These are phyloP conservation scores for Ilyonectria sp. DNA, from an alignment of 2,329 filamentous ascomycete species.

Conservation along the genomic window DNA sequence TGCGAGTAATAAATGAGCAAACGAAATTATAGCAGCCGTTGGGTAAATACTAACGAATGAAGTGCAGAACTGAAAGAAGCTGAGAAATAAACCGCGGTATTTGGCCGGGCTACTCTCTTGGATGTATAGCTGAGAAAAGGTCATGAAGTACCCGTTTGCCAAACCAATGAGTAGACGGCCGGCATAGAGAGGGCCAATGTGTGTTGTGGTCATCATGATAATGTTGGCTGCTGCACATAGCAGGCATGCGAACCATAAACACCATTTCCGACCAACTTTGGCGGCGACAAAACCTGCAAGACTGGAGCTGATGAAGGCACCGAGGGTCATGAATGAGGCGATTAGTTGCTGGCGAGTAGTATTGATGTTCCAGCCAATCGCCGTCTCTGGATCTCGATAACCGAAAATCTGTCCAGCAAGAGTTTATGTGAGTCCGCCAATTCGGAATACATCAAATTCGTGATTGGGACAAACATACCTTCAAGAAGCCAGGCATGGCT, in stretches of 20 bases:
- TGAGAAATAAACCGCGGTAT: conserved; percentile 42
- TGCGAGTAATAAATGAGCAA: not conserved
- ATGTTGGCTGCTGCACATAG: conserved; percentile 40
- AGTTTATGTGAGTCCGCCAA: not conserved
- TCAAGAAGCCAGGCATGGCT: conserved; percentile 43
- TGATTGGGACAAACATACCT: conserved; percentile 24
- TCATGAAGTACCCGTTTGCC: conserved; percentile 45
- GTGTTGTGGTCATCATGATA: conserved; percentile 44
- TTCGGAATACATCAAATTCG: not conserved
- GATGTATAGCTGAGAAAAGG: conserved; percentile 42
- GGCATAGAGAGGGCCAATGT: conserved; percentile 37
- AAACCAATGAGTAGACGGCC: conserved; percentile 40
- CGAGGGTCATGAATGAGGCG: conserved; percentile 43
- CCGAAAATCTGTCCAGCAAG: conserved; percentile 35
- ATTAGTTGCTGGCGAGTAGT: conserved; percentile 43
- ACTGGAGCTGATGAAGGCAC: conserved; percentile 43
- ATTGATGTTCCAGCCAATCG: conserved; percentile 44
- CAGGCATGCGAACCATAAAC: conserved; percentile 39
- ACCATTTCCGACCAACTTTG: conserved; percentile 37
- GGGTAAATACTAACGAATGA: conserved; percentile 38
- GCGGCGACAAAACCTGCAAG: conserved; percentile 38
- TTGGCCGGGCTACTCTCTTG: conserved; percentile 43
- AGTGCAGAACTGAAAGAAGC: conserved; percentile 40
- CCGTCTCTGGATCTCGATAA: conserved; percentile 38
- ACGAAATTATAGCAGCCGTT: fast-evolving